These are phyloP conservation scores for Neurospora terricola DNA, from an alignment of 495 filamentous ascomycete species.

Conservation along the genomic window DNA sequence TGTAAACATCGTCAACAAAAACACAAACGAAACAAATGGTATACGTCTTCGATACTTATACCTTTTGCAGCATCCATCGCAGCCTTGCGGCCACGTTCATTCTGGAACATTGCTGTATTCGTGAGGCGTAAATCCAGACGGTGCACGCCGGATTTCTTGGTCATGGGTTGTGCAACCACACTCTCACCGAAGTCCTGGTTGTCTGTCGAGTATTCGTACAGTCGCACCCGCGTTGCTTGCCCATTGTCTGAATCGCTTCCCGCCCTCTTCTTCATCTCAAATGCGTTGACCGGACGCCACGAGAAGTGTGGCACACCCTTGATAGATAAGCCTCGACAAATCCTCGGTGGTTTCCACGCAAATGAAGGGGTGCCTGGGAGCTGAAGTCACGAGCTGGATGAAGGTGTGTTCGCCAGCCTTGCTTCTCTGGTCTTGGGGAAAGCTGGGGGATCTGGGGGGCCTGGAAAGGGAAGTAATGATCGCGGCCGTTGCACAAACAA, in stretches of 20 bases:
- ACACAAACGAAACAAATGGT: background rate
- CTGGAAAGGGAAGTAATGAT: background rate
- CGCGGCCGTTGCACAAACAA: background rate
- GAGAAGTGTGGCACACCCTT: background rate
- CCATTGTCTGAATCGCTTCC: background rate
- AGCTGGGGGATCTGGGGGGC: background rate
- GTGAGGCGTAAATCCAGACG: background rate
- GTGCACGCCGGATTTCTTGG: background rate
- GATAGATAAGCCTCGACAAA: background rate
- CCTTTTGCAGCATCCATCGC: background rate
- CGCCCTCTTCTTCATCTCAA: background rate
- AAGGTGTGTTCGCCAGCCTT: background rate
- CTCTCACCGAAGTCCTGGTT: background rate
- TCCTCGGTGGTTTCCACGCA: background rate
- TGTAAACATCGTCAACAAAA: background rate
- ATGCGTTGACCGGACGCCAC: background rate
- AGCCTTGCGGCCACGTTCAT: background rate
- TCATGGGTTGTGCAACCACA: background rate
- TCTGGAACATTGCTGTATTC: background rate
- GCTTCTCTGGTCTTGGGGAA: background rate
- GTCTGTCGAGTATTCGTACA: background rate
- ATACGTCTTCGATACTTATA: background rate
- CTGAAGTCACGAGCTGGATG: background rate
- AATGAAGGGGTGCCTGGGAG: background rate
- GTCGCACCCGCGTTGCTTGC: background rate